Conservation (phyloP, 2,329 filamentous ascomycete species). For the Lecanicillium sp. region DNA sequence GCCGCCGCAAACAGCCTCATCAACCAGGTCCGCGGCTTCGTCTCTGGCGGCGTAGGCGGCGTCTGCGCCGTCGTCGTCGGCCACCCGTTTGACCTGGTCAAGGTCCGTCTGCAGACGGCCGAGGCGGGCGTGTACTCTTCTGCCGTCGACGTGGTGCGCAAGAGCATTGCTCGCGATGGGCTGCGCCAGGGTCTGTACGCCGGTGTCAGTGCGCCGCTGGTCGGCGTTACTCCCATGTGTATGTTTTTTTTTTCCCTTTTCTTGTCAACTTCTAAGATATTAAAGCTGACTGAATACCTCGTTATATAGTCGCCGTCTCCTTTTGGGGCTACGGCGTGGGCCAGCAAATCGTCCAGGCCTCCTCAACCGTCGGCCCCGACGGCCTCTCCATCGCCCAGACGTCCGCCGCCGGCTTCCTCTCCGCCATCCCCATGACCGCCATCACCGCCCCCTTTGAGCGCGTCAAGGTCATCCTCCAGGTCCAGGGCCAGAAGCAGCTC, state of each 20-base stretch:
- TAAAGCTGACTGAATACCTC: background rate
- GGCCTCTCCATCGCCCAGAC: conserved; percentile 81
- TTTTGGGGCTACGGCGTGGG: conserved; percentile 92
- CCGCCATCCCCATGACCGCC: conserved; percentile 90
- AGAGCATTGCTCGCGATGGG: conserved; percentile 81
- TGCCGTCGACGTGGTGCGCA: conserved; percentile 85
- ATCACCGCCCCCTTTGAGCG: conserved; percentile 99
- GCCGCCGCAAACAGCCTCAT: conserved; percentile 25
- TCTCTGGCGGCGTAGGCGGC: conserved; percentile 85
- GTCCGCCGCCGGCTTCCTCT: conserved; percentile 92
- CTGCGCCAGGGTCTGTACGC: conserved; percentile 78
- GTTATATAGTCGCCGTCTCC: conserved; percentile 52
- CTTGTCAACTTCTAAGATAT: background rate
- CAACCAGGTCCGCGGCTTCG: conserved; percentile 67
- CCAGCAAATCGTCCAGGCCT: conserved; percentile 71
- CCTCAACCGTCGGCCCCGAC: conserved; percentile 56
- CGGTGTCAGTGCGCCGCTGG: conserved; percentile 89
- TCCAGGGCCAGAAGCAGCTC: conserved; percentile 87
- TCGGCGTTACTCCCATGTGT: conserved; percentile 99
- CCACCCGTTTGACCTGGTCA: conserved; percentile 96
- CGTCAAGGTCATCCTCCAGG: conserved; percentile 96
- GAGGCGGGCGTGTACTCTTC: conserved; percentile 86
- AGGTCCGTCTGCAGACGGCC: conserved; percentile 93
- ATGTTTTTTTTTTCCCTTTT: conserved; percentile 34
- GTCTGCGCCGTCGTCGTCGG: conserved; percentile 90